Percentiles rank a stretch among this genome's conserved stretches.
Evolutionary conservation across 2,329 filamentous ascomycete genomes (phyloP).

Genomic region (Diaporthe australafricana): DNA sequence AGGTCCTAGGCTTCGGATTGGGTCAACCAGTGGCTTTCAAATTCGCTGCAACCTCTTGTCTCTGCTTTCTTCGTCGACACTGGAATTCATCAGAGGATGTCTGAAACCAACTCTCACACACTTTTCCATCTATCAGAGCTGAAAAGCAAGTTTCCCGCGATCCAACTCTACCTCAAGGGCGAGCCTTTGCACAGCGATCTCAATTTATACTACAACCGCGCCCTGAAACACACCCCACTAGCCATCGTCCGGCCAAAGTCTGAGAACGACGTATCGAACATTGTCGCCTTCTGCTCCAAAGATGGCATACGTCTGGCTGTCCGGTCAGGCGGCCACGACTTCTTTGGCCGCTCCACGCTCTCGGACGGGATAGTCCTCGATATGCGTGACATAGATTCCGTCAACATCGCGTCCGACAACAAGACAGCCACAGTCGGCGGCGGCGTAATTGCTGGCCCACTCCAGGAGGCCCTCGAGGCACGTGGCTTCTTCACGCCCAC

Average conservation of each 20-base stretch:
- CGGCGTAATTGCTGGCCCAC: constrained; percentile 32
- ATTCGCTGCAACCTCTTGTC: too few species aligned
- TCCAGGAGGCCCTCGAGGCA: constrained; percentile 36
- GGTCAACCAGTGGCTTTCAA: too few species aligned
- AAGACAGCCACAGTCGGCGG: constrained; percentile 39
- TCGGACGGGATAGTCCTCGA: constrained; percentile 11
- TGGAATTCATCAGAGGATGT: too few species aligned
- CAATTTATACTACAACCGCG: neutral
- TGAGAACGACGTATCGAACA: constrained; percentile 13
- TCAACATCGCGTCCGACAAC: constrained; percentile 21
- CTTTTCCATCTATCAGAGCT: too few species aligned
- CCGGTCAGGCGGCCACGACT: constrained; percentile 22
- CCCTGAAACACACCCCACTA: neutral
- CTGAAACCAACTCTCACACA: too few species aligned
- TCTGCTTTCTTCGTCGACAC: too few species aligned
- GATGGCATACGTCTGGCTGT: neutral
- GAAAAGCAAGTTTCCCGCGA: neutral
- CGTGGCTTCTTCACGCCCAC: constrained; percentile 38
- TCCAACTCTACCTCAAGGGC: neutral
- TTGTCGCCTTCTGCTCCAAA: neutral
- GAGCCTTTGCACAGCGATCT: neutral
- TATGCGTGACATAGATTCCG: constrained; percentile 21
- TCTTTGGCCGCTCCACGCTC: neutral
- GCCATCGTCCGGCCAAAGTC: constrained; percentile 25
- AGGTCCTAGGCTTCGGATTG: too few species aligned